A percentile compares a stretch with the other conserved stretches of the same genome.
phyloP scores from a whole-genome alignment of 805 yeast species.

The Lipomyces orientalis region DNA sequence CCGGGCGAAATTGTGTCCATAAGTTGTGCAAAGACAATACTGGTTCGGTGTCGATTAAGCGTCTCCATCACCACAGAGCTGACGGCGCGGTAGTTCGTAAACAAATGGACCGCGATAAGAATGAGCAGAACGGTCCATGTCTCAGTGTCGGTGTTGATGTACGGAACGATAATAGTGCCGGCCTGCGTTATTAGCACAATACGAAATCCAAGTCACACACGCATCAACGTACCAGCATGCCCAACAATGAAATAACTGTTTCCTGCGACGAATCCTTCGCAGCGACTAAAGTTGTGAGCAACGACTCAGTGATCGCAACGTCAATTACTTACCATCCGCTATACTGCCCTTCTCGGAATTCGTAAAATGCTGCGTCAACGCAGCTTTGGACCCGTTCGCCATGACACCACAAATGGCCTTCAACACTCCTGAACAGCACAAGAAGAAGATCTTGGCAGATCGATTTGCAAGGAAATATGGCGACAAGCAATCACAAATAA shows the following conservation, averaged over 20 bases:
- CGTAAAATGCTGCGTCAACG: conserved; percentile 48
- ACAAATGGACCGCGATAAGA: conserved; percentile 43
- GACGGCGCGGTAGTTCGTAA: conserved; percentile 47
- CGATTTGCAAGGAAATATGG: conserved; percentile 42
- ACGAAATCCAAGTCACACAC: neutral
- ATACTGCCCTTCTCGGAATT: conserved; percentile 45
- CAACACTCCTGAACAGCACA: conserved; percentile 46
- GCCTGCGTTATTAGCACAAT: conserved; percentile 26
- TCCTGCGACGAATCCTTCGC: conserved; percentile 50
- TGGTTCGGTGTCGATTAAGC: conserved; percentile 46
- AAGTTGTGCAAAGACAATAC: conserved; percentile 41
- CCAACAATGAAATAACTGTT: conserved; percentile 46
- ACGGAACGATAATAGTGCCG: conserved; percentile 44
- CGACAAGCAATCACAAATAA: conserved; percentile 45
- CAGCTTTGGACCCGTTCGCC: conserved; percentile 49
- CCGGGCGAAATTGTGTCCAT: conserved; percentile 29
- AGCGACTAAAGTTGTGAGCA: conserved; percentile 32
- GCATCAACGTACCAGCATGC: conserved; percentile 42
- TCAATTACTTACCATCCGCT: conserved; percentile 41
- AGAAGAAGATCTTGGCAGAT: conserved; percentile 37
- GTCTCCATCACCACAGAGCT: conserved; percentile 43
- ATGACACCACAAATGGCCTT: conserved; percentile 47
- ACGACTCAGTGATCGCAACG: neutral
- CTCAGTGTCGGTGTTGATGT: conserved; percentile 27
- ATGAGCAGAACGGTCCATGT: conserved; percentile 42